Percentiles rank a stretch among this genome's conserved stretches.
Conservation (phyloP, 1,139 yeast species). For the Pichia sp. region DNA sequence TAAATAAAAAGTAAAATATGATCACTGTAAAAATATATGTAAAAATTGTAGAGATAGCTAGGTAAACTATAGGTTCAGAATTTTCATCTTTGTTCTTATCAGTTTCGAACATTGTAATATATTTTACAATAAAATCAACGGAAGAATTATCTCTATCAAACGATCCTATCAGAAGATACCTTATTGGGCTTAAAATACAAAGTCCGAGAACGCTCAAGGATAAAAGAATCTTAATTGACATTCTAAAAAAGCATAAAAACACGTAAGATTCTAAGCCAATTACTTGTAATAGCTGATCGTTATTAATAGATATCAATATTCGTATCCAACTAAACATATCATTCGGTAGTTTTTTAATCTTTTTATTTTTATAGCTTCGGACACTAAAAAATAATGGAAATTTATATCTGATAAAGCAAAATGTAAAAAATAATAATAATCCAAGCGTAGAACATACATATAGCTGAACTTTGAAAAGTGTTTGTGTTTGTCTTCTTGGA, state of each 20-base stretch:
- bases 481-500: constrained; percentile 29
- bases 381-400: constrained; percentile 29
- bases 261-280: constrained; percentile 67
- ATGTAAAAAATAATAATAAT: constrained; percentile 23
- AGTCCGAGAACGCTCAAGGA: constrained; percentile 58
- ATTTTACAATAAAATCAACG: neutral
- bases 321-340: constrained; percentile 52
- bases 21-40: constrained; percentile 78
- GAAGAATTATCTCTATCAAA: constrained; percentile 44
- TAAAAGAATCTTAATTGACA: constrained; percentile 60
- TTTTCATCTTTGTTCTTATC: constrained; percentile 12
- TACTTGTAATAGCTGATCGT: constrained; percentile 51
- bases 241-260: constrained; percentile 69
- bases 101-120: neutral
- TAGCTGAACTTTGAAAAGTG: constrained; percentile 30
- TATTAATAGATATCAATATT: constrained; percentile 42
- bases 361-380: constrained; percentile 27
- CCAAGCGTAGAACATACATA: constrained; percentile 28
- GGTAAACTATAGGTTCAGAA: constrained; percentile 28
- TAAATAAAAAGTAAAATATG: constrained; percentile 55
- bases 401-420: constrained; percentile 27
- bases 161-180: constrained; percentile 65
- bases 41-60: constrained; percentile 79
- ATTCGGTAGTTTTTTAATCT: constrained; percentile 27
- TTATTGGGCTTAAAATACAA: constrained; percentile 62